Conservation (phyloP, 2,329 filamentous ascomycete genomes). For the Aureobasidium sp. region DNA sequence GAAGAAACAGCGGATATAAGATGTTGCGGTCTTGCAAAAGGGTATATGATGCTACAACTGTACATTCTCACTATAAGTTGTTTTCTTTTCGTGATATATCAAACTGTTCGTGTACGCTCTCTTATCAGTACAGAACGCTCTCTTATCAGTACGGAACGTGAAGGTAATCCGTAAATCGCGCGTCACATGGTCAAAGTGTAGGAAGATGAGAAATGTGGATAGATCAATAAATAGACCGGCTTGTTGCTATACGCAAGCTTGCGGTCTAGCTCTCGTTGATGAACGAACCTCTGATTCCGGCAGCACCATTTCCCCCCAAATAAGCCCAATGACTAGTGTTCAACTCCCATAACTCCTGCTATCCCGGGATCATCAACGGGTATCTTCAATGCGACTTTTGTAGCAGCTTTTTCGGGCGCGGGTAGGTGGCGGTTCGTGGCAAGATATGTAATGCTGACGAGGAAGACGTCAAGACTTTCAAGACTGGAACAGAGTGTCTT, state of each 20-base stretch:
- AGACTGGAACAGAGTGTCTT: conserved; percentile 55
- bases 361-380: conserved; percentile 3
- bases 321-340: neutral
- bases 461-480: conserved; percentile 13
- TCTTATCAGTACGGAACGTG: neutral
- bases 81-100: no score
- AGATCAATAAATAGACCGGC: neutral
- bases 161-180: neutral
- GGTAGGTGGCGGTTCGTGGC: neutral
- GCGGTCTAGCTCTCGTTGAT: neutral
- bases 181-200: neutral
- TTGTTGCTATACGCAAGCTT: neutral
- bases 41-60: neutral
- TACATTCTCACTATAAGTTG: no score
- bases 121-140: no score
- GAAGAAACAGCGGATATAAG: neutral
- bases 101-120: no score
- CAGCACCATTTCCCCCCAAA: neutral
- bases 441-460: neutral
- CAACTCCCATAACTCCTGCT: conserved; percentile 4
- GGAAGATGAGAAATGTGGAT: neutral
- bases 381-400: conserved; percentile 1
- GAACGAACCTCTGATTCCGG: neutral
- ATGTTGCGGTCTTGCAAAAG: neutral
- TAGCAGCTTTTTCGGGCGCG: neutral